Conservation (phyloP, 441 rosid genomes). For the Gossypium aridum region DNA sequence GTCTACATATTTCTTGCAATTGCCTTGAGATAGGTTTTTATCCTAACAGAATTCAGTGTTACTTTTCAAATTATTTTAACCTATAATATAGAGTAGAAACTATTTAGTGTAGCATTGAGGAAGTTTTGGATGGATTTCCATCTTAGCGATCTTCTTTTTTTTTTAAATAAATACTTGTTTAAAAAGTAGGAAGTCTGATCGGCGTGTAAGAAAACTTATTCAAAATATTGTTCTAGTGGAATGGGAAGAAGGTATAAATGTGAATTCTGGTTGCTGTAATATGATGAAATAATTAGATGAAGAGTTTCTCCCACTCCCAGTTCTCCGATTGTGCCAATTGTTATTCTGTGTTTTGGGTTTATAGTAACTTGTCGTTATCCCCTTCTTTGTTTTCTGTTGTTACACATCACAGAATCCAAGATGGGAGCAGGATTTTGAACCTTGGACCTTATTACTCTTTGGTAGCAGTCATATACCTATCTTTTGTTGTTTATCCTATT, state of each 20-base stretch:
- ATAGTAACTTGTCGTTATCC: not conserved
- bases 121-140: not conserved
- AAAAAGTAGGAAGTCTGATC: not conserved
- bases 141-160: not conserved
- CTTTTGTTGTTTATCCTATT: not conserved
- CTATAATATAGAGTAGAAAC: not conserved
- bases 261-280: not conserved
- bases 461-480: not conserved
- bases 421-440: not conserved
- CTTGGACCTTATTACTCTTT: not conserved
- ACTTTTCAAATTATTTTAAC: conserved; percentile 1
- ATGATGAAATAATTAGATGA: not conserved
- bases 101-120: not conserved
- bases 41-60: not conserved
- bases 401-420: not conserved
- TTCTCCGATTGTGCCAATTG: not conserved
- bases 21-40: not conserved
- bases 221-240: not conserved
- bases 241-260: not conserved
- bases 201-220: not conserved
- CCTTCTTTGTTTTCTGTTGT: not conserved
- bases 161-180: not conserved
- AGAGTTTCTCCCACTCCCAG: not conserved
- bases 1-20: conserved; percentile 7
- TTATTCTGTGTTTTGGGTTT: not conserved